A percentile compares a stretch with the other conserved stretches of the same genome.
These are phyloP conservation scores for Hypericum perforatum DNA, from an alignment of 345 rosid genomes.

Conservation along the genomic window DNA sequence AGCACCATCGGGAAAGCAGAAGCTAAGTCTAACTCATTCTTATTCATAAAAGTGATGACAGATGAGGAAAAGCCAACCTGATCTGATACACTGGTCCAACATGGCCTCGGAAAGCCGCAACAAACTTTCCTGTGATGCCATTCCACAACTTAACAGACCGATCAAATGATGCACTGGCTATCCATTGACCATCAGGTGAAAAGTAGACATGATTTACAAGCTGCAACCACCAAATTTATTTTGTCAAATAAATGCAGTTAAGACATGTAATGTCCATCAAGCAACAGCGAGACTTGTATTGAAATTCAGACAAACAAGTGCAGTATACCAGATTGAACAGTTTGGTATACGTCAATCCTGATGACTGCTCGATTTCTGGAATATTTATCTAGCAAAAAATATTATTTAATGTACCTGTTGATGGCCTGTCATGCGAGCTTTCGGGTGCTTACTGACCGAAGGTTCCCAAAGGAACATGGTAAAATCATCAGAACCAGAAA, in stretches of 20 bases:
- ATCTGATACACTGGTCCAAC: constrained; percentile 93
- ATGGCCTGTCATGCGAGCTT: constrained; percentile 81
- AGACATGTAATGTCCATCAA: too few species aligned
- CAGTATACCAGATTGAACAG: too few species aligned
- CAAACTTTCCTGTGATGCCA: constrained; percentile 74
- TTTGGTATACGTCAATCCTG: too few species aligned
- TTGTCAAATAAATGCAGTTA: too few species aligned
- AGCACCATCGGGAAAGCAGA: constrained; percentile 1
- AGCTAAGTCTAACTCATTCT: too few species aligned
- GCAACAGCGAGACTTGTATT: too few species aligned
- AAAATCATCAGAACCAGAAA: constrained; percentile 92
- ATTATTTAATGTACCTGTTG: constrained; percentile 81
- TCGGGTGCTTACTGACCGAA: constrained; percentile 63
- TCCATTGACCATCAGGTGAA: constrained; percentile 96
- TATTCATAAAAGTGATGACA: too few species aligned
- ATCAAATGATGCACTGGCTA: constrained; percentile 96
- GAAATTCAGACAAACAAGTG: too few species aligned
- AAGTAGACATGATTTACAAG: constrained; percentile 88
- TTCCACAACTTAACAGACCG: constrained; percentile 89
- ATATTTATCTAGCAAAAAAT: too few species aligned
- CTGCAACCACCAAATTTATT: constrained; percentile 31
- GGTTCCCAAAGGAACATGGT: constrained; percentile 99
- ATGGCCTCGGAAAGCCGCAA: constrained; percentile 83
- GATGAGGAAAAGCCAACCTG: constrained; percentile 28
- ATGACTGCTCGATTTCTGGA: too few species aligned